These are phyloP conservation scores for Setomelanomma holmii DNA, from an alignment of 2,329 filamentous ascomycete species.

Conservation along the genomic window DNA sequence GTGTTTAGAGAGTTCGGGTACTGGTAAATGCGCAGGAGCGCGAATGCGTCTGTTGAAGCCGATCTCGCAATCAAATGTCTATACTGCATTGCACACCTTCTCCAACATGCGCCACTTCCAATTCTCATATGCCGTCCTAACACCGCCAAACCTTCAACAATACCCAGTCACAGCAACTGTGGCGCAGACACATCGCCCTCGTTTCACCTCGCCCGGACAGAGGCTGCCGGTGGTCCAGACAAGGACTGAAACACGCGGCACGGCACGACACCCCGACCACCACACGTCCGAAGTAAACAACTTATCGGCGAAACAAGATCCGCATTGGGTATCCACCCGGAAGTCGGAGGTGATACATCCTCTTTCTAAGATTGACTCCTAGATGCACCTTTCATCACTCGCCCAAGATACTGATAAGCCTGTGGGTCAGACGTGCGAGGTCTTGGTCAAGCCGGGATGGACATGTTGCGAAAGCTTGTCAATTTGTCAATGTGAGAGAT, in stretches of 20 bases:
- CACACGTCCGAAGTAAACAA: too few species aligned
- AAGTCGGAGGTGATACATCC: neutral
- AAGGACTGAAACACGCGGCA: neutral
- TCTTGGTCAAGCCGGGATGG: slow-evolving; percentile 7
- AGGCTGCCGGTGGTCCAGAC: neutral
- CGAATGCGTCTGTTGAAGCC: neutral
- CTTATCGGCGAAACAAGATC: neutral
- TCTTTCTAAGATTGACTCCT: too few species aligned
- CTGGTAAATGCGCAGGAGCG: neutral
- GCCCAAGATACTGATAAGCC: slow-evolving; percentile 3
- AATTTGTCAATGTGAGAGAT: slow-evolving; percentile 1
- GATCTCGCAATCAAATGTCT: too few species aligned
- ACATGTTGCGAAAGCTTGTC: neutral
- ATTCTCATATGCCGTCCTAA: too few species aligned
- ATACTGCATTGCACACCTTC: too few species aligned
- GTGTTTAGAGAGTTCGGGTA: neutral
- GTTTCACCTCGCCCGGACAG: neutral
- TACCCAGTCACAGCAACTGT: too few species aligned
- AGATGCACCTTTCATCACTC: neutral
- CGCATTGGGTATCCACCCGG: neutral
- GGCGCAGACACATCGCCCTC: too few species aligned
- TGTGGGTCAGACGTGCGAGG: slow-evolving; percentile 23
- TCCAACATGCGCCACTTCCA: too few species aligned
- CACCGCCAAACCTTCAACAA: too few species aligned
- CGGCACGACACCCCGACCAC: neutral